A percentile compares a stretch with the other conserved stretches of the same genome.
Conservation (phyloP, 345 rosid species). For the Bruguiera parviflora region DNA sequence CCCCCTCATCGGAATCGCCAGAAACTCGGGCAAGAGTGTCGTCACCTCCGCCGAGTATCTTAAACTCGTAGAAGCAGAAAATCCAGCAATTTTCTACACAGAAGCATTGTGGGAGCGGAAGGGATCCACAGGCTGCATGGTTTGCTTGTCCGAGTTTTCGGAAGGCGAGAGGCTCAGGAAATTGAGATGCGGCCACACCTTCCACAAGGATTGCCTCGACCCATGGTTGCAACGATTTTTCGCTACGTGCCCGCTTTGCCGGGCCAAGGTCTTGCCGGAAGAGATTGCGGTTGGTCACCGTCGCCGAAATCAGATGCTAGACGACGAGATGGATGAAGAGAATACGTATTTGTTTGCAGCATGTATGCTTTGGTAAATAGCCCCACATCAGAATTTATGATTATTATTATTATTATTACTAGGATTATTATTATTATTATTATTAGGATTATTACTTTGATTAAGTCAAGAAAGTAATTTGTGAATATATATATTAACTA, state of each 20-base stretch:
- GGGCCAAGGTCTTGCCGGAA: constrained; percentile 46
- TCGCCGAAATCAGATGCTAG: constrained; percentile 13
- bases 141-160: constrained; percentile 39
- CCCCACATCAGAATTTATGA: too few species aligned
- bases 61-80: constrained; percentile 32
- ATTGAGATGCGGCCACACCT: constrained; percentile 41
- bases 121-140: constrained; percentile 27
- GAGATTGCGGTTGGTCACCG: constrained; percentile 31
- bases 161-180: constrained; percentile 43
- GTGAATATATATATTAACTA: too few species aligned
- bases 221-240: constrained; percentile 37
- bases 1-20: constrained; percentile 18
- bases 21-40: not conserved
- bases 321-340: constrained; percentile 46
- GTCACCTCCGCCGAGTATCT: constrained; percentile 35
- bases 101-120: not conserved
- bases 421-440: too few species aligned
- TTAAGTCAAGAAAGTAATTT: too few species aligned
- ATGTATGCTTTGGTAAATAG: not conserved
- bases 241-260: constrained; percentile 55
- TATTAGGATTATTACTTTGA: too few species aligned
- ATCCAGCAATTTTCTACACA: constrained; percentile 31
- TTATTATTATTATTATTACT: too few species aligned
- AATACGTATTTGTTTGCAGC: constrained; percentile 32
- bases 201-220: constrained; percentile 53